Evolutionary conservation across 139 green algal genomes (phyloP).

Genomic region (Ettlia oleoabundans): DNA sequence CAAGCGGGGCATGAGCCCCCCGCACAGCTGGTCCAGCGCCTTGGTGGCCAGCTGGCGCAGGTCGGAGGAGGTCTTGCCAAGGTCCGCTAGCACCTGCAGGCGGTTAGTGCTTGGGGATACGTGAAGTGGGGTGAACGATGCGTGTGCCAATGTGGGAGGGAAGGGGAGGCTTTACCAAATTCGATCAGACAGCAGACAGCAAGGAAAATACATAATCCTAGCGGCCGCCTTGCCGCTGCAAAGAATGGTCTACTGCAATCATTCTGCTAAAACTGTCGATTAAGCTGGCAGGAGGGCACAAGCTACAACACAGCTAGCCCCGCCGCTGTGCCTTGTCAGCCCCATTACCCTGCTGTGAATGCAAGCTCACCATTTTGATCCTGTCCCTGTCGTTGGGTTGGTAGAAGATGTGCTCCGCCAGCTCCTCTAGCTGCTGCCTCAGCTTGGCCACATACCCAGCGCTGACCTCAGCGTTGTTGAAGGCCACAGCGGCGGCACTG

Average conservation of each 20-base stretch:
- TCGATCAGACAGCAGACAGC: too few relatives aligned
- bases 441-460: slow-evolving; percentile 86
- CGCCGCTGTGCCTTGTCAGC: not conserved
- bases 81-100: slow-evolving; percentile 73
- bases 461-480: slow-evolving; percentile 88
- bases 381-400: slow-evolving; percentile 70
- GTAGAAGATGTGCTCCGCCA: slow-evolving; percentile 61
- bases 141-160: too few relatives aligned
- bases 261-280: too few relatives aligned
- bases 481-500: slow-evolving; percentile 33
- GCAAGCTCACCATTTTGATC: slow-evolving; percentile 58
- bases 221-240: too few relatives aligned
- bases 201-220: too few relatives aligned
- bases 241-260: too few relatives aligned
- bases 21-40: slow-evolving; percentile 75
- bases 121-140: not conserved
- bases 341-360: not conserved
- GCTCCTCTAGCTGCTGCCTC: slow-evolving; percentile 78
- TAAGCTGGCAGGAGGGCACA: too few relatives aligned
- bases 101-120: not conserved
- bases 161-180: too few relatives aligned
- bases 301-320: not conserved
- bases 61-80: slow-evolving; percentile 81
- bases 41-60: slow-evolving; percentile 60
- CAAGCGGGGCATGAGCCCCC: slow-evolving; percentile 69